Base-by-base conservation (phyloP, 2,329 filamentous ascomycete genomes). In the Colletotrichum sp. region DNA sequence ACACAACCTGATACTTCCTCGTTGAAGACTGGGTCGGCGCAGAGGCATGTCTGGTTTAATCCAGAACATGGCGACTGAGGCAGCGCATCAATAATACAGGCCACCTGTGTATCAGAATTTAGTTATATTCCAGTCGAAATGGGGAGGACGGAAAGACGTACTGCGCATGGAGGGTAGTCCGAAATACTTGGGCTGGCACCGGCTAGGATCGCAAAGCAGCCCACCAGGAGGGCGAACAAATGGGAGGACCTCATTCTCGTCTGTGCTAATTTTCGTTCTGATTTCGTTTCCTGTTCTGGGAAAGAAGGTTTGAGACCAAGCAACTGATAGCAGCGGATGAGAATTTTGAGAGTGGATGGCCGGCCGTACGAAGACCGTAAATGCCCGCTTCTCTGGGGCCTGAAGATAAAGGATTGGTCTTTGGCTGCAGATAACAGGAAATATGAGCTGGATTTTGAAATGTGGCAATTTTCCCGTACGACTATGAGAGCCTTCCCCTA, bases 21-120 rank as follows among this genome's bases (percentile, higher is more conserved):
- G 32, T 39, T 67, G 30, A 66, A 72, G 2, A 26, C 15, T 0
- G 48, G 8, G 7, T 67, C 62, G 15, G 44, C 44, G 18, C 69
- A 72, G 15, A 72, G 69, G 39, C 69, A 67, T 5, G 69, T 44
- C 26, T 66, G 69, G 24, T 72, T 59, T 9, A 57, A 4, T 2
- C 48, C 32, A 10, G 22, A 39, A 5, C 69, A 72, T 12, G 62
- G 26, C 13, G 69, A 72, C 22, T 72, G 62, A 16, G 62, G 69
- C 12, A 72, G 39, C 8, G 44, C 62, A 12, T 71, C 28, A 8
- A 65, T 10, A 4, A 71, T 71, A 22, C 68, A 71, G 24, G n/a
- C n/a, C 2, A 67, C 15, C 48, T 66, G 3, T 22, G 7, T 26
- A 16, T 2, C 1, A 16, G 2, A 18, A 5, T 2, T 24, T 59